Percentiles rank a stretch among this genome's conserved stretches.
phyloP scores from a whole-genome alignment of 225 moss, liverwort and hornwort species.

The Antitrichia curtipendula region DNA sequence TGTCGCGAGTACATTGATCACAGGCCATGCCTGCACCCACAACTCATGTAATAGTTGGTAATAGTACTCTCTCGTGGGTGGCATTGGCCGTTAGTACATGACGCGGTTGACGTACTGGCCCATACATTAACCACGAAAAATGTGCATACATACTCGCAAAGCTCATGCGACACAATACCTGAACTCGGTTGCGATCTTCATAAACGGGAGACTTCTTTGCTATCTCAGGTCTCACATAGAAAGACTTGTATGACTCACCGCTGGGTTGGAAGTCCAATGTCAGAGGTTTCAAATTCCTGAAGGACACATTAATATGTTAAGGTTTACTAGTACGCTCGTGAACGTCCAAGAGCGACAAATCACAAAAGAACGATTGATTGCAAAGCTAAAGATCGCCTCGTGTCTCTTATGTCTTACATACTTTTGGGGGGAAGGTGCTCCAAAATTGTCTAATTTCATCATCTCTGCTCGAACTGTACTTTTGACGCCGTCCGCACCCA shows the following conservation, averaged over 20 bases:
- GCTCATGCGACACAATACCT: background rate
- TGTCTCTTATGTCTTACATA: background rate
- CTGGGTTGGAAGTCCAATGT: slow-evolving; percentile 11
- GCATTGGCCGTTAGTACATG: background rate
- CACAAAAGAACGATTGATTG: background rate
- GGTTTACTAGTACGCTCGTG: background rate
- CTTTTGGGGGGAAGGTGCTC: background rate
- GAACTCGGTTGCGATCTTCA: slow-evolving; percentile 22
- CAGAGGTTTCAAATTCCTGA: slow-evolving; percentile 16
- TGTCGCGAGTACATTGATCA: background rate
- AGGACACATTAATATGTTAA: background rate
- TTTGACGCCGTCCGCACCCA: slow-evolving; percentile 44
- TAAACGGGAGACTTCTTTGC: slow-evolving; percentile 22
- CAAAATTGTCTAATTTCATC: slow-evolving; percentile 10
- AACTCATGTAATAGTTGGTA: background rate
- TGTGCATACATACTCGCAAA: background rate
- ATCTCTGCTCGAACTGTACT: slow-evolving; percentile 43
- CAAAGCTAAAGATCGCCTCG: background rate
- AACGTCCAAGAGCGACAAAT: background rate
- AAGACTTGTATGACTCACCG: slow-evolving; percentile 17
- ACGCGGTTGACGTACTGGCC: background rate
- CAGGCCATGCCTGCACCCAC: slow-evolving; percentile 15
- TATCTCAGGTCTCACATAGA: slow-evolving; percentile 7
- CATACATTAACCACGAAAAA: too few species aligned
- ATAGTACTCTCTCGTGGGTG: background rate